phyloP scores from a whole-genome alignment of 1,139 yeast genomes.

The Candida labiduridarum region DNA sequence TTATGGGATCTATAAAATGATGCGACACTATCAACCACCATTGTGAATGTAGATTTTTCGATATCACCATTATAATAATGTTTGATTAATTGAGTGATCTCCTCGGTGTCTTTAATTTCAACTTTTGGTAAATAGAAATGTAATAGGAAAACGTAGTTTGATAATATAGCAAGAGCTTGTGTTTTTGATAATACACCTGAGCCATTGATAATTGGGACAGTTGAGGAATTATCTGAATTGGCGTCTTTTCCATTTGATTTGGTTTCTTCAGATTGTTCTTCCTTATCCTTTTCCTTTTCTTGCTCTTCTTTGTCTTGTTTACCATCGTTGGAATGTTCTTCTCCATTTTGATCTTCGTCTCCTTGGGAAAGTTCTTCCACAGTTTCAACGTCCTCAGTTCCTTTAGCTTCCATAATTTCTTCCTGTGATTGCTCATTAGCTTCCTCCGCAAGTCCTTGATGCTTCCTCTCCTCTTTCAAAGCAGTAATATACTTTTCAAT shows the following conservation, averaged over 20 bases:
- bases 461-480: neutral
- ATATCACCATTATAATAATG: slow-evolving; percentile 10
- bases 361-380: neutral
- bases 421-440: neutral
- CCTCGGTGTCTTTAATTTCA: slow-evolving; percentile 11
- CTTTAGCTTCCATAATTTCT: neutral
- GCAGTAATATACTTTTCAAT: neutral
- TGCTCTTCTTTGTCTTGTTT: neutral
- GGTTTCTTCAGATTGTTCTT: neutral
- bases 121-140: slow-evolving; percentile 22
- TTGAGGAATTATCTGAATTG: neutral
- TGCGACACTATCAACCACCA: slow-evolving; percentile 25
- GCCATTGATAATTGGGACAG: neutral
- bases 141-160: slow-evolving; percentile 28
- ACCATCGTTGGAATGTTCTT: neutral
- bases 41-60: slow-evolving; percentile 18
- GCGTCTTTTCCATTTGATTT: slow-evolving; percentile 3
- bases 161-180: slow-evolving; percentile 18
- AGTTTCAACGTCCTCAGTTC: neutral
- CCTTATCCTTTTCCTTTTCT: neutral
- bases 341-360: neutral
- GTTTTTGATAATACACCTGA: slow-evolving; percentile 1
- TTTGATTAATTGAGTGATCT: neutral
- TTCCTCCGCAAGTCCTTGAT: neutral
- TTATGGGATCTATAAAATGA: slow-evolving; percentile 36